Conservation (phyloP, 2,329 filamentous ascomycete genomes). For the Acrocalymma vagum region DNA sequence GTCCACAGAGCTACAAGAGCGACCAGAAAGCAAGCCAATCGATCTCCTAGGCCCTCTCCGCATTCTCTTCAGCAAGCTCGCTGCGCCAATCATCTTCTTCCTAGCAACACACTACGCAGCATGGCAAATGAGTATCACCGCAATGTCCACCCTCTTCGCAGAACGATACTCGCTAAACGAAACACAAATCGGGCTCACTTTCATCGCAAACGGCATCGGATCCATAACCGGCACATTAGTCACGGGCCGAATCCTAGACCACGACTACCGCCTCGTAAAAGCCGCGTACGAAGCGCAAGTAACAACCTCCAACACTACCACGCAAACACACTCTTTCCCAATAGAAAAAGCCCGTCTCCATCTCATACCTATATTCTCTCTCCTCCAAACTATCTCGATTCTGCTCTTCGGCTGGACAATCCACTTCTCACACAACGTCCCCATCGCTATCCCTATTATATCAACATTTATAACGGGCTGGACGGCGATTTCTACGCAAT, state of each 20-base stretch:
- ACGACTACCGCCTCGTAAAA: constrained; percentile 53
- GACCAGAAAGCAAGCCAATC: constrained; percentile 32
- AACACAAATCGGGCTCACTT: constrained; percentile 39
- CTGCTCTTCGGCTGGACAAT: constrained; percentile 5
- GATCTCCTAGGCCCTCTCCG: constrained; percentile 55
- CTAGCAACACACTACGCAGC: constrained; percentile 5
- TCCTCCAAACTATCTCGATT: not conserved
- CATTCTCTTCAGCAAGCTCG: constrained; percentile 37
- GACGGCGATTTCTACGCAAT: constrained; percentile 60
- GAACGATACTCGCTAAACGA: constrained; percentile 11
- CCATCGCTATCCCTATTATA: constrained; percentile 1
- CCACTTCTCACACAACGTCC: not conserved
- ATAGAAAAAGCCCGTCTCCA: not conserved
- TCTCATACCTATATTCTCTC: not conserved
- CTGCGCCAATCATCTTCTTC: constrained; percentile 8
- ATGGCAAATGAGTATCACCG: constrained; percentile 8
- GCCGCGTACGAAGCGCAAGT: no score
- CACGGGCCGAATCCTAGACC: constrained; percentile 59
- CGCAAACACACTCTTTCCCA: not conserved
- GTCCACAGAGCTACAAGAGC: no score
- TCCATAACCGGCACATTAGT: constrained; percentile 60
- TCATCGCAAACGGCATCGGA: constrained; percentile 62
- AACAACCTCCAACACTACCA: no score
- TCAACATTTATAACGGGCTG: constrained; percentile 57
- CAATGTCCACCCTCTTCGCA: constrained; percentile 12